Evolutionary conservation across 202 grass and related monocot genomes (phyloP), one percentile per base, ranked within the genome.

Genomic region (Bolboschoenoplectus hybrid): DNA sequence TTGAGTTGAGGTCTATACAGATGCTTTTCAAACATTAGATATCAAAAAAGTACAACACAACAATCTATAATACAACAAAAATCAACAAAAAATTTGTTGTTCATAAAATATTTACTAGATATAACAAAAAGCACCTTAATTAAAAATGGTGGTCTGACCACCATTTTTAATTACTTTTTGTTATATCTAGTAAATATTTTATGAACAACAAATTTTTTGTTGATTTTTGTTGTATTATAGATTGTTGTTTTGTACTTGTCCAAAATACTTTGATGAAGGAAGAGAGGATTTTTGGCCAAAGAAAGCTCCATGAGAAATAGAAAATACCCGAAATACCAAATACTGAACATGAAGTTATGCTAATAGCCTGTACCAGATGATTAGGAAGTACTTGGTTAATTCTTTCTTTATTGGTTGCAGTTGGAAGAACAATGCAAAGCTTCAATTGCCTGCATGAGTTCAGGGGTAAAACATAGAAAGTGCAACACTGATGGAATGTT

Each of bases 381-480:
- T 39, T 38, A 16, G 56, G 9, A 36, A 57, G 12, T 56, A 56
- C 14, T 60, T 57, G 3, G 6, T 57, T 43, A 41, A 60, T 80
- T 58, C 78, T 45, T 66, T 53, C 9, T 16, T 45, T 35, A 4
- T 36, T 80, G 8, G 14, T 89, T 89, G 64, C 85, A 99, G 97
- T 88, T 99, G 97, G 97, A 99, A 97, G 88, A 99, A 99, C 83
- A 99, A 94, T 1, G 93, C 89, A 75, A 99, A 91, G 87, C 91
- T 99, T 34, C 91, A 97, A 80, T 85, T 99, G 73, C 97, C 97
- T 70, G 97, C 97, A 67, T 99, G 80, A 98, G 51, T 34, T 61
- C 10, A 50, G 61, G 39, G 34, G 16, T 41, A 19, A 7, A 50
- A 67, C 63, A 82, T 82, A 64, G 47, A 38, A 49, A 58, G 14